Percentiles rank a stretch among this genome's conserved stretches.
Evolutionary conservation across 2,329 filamentous ascomycete species (phyloP).

Genomic region (Xylaria digitata): DNA sequence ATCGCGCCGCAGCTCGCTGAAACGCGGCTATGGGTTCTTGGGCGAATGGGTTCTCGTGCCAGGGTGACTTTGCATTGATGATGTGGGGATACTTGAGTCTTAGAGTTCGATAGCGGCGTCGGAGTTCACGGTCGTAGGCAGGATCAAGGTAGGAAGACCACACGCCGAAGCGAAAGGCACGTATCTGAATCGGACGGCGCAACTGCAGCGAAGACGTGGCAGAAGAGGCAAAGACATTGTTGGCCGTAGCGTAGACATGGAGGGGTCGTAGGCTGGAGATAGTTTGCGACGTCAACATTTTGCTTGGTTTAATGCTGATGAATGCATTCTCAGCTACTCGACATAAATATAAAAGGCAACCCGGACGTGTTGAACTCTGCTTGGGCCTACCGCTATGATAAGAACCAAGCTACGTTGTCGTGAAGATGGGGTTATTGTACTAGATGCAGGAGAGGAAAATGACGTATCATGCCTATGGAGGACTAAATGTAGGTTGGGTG

Average conservation of each 20-base stretch:
- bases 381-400: neutral
- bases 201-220: slow-evolving; percentile 38
- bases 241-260: slow-evolving; percentile 37
- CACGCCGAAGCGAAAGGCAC: slow-evolving; percentile 61
- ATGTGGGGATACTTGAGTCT: slow-evolving; percentile 61
- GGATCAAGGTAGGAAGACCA: slow-evolving; percentile 59
- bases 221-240: slow-evolving; percentile 36
- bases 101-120: slow-evolving; percentile 56
- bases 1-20: slow-evolving; percentile 57
- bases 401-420: slow-evolving; percentile 4
- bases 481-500: neutral
- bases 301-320: slow-evolving; percentile 34
- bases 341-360: slow-evolving; percentile 6
- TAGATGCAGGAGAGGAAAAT: slow-evolving; percentile 6
- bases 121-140: slow-evolving; percentile 56
- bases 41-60: slow-evolving; percentile 56
- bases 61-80: slow-evolving; percentile 58
- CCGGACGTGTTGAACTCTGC: neutral
- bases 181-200: slow-evolving; percentile 54
- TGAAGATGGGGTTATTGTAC: slow-evolving; percentile 5
- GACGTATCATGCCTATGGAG: slow-evolving; percentile 25
- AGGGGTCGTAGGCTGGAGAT: slow-evolving; percentile 46
- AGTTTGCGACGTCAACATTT: slow-evolving; percentile 52
- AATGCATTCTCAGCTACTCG: slow-evolving; percentile 32
- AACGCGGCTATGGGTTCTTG: slow-evolving; percentile 53